Base-by-base conservation (phyloP, 2,329 filamentous ascomycete species). In the Penicillium sp. region DNA sequence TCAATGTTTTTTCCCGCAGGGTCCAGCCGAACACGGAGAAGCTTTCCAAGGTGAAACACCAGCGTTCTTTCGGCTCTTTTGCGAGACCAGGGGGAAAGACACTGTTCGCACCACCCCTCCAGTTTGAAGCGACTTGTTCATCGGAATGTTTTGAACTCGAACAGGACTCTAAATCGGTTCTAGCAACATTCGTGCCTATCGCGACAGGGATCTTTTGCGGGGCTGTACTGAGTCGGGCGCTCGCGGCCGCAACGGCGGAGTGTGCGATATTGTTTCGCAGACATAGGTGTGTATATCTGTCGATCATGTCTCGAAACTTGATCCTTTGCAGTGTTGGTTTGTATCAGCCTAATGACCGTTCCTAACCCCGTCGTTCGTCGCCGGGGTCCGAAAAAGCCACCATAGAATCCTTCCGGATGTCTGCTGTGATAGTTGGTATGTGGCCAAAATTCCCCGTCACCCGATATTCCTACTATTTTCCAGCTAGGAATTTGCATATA, bases 31-130 rank as follows among this genome's bases (percentile, higher is more conserved):
- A 29, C 23, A 42, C 26, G 39, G 39, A 42, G 39, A 42, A 42
- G 39, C 39, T 42, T 42, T 42, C n/a, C 39, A 42, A 29, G 12
- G 24, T 42, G 39, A 42, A 42, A 42, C 39, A 42, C 39, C 39
- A 20, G 24, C 24, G 15, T 20, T 42, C n/a, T 20, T 37, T 21
- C 8, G 39, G n/a, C 17, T 18, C 23, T 29, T 42, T 18, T 12
- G 37, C 21, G 21, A 26, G 2, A 24, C 34, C 34, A 39, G 34
- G 34, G 34, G 34, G 4, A 39, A 23, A 39, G 10, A 39, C 10
- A 40, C 9, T 9, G 9, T 15, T 13, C 9, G 2, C 26, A 42
- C 7, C 39, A 42, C 39, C 39, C 39, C 15, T 20, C 39, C 26
- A n/a, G 24, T 42, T 42, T 42, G 39, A 42, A 29, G 39, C 24